Conservation (phyloP, 768 basidiomycete genomes). For the Paxillus ammoniavirescens region DNA sequence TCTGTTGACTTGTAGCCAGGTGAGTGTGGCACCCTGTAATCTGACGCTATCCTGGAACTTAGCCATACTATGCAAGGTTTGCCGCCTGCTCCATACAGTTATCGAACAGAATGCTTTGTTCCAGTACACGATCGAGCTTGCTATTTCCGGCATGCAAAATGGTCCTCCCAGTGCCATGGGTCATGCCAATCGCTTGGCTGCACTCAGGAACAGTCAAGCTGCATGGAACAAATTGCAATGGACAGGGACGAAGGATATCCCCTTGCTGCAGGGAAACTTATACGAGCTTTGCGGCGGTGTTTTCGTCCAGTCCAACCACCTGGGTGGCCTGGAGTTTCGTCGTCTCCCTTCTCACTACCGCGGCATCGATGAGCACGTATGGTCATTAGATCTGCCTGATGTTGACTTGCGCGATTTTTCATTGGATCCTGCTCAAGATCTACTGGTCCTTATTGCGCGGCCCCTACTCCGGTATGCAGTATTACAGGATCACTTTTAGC, state of each 20-base stretch:
- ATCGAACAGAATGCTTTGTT: conserved; percentile 32
- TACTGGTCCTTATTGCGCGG: conserved; percentile 51
- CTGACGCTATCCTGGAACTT: neutral
- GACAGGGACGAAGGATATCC: conserved; percentile 31
- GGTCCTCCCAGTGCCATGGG: conserved; percentile 30
- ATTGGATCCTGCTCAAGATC: conserved; percentile 67
- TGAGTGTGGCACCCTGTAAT: conserved; percentile 6
- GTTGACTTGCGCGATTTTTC: conserved; percentile 52
- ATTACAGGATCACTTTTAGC: neutral
- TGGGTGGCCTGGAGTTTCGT: conserved; percentile 38
- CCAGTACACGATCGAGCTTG: conserved; percentile 46
- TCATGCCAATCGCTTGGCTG: conserved; percentile 35
- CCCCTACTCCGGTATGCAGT: conserved; percentile 33
- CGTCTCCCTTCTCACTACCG: conserved; percentile 50
- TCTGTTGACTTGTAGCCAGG: conserved; percentile 28
- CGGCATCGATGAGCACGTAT: conserved; percentile 43
- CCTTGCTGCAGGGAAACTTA: conserved; percentile 42
- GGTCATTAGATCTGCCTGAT: conserved; percentile 39
- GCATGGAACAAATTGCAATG: conserved; percentile 42
- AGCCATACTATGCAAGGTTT: conserved; percentile 28
- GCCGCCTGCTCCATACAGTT: conserved; percentile 26
- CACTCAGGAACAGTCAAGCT: conserved; percentile 37
- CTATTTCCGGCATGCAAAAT: conserved; percentile 40
- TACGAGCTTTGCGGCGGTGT: conserved; percentile 64
- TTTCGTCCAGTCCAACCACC: conserved; percentile 39